Evolutionary conservation across 306 rosid genomes (phyloP).

Genomic region (Fragaria nilgerrensis): DNA sequence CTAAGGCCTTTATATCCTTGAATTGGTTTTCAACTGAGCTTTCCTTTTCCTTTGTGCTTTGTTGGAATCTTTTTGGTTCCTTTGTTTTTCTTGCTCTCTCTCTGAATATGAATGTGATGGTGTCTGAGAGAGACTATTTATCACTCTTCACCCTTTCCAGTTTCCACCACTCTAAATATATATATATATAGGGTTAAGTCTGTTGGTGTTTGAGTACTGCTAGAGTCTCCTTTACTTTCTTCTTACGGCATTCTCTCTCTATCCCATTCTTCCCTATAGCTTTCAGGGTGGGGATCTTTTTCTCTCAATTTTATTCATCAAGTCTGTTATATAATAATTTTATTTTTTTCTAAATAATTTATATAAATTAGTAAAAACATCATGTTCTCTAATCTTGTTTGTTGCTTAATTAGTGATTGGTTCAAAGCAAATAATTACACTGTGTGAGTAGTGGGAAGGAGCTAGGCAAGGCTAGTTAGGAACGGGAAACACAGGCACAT

Average conservation of each 20-base stretch:
- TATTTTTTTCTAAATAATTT: background rate
- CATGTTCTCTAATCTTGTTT: background rate
- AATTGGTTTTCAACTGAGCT: slow-evolving; percentile 40
- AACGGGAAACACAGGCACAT: slow-evolving; percentile 52
- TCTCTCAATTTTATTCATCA: background rate
- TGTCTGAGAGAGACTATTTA: background rate
- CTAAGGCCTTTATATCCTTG: slow-evolving; percentile 40
- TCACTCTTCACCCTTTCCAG: slow-evolving; percentile 38
- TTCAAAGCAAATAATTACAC: slow-evolving; percentile 43
- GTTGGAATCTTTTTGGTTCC: slow-evolving; percentile 46
- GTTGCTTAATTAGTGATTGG: slow-evolving; percentile 50
- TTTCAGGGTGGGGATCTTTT: slow-evolving; percentile 40
- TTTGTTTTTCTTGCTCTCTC: slow-evolving; percentile 18
- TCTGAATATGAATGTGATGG: background rate
- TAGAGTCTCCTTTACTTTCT: slow-evolving; percentile 66
- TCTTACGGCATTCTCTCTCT: slow-evolving; percentile 64
- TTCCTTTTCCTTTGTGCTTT: slow-evolving; percentile 38
- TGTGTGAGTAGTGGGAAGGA: slow-evolving; percentile 15
- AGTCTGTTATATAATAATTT: background rate
- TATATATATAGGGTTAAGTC: slow-evolving; percentile 45
- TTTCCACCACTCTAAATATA: slow-evolving; percentile 56
- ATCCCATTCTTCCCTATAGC: slow-evolving; percentile 43
- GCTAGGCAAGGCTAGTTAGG: slow-evolving; percentile 1
- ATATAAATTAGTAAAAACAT: background rate
- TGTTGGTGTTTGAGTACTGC: slow-evolving; percentile 31